phyloP scores from a whole-genome alignment of 2,329 filamentous ascomycete genomes.

The Mycosphaerella sp. region DNA sequence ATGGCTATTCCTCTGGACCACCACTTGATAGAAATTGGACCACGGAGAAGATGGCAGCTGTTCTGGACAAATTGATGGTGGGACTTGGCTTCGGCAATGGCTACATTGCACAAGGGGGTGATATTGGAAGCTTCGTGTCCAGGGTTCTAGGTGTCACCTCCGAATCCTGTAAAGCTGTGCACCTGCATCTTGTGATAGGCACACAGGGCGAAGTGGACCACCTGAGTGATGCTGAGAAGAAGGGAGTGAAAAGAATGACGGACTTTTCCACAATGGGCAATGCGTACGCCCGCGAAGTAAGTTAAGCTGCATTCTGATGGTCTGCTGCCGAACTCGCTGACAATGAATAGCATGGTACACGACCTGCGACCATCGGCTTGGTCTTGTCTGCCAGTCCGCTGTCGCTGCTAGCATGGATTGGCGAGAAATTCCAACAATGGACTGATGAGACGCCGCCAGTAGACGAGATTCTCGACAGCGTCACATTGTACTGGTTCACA shows the following conservation, averaged over 20 bases:
- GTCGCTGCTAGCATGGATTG: slow-evolving; percentile 52
- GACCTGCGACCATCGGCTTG: slow-evolving; percentile 51
- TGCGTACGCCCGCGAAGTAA: slow-evolving; percentile 42
- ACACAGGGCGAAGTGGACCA: slow-evolving; percentile 9
- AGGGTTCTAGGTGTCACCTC: slow-evolving; percentile 40
- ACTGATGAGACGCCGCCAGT: slow-evolving; percentile 40
- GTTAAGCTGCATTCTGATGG: background rate
- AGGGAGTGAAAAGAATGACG: slow-evolving; percentile 19
- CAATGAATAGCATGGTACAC: slow-evolving; percentile 43
- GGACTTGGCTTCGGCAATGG: slow-evolving; percentile 47
- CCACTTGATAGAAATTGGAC: slow-evolving; percentile 43
- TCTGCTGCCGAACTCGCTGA: background rate
- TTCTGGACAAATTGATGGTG: slow-evolving; percentile 49
- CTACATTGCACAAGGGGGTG: slow-evolving; percentile 53
- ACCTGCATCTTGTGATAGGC: slow-evolving; percentile 22
- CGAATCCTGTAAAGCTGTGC: slow-evolving; percentile 44
- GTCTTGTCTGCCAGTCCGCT: slow-evolving; percentile 49
- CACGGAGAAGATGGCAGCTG: slow-evolving; percentile 36
- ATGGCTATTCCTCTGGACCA: slow-evolving; percentile 45
- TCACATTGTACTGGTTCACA: slow-evolving; percentile 53
- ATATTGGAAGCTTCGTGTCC: slow-evolving; percentile 46
- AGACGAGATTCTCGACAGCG: slow-evolving; percentile 42
- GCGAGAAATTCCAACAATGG: slow-evolving; percentile 53
- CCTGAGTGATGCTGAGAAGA: slow-evolving; percentile 21
- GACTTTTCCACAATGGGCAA: slow-evolving; percentile 34